phyloP scores from a whole-genome alignment of 31 red algal genomes.

The Odonthalia washingtoniensis region DNA sequence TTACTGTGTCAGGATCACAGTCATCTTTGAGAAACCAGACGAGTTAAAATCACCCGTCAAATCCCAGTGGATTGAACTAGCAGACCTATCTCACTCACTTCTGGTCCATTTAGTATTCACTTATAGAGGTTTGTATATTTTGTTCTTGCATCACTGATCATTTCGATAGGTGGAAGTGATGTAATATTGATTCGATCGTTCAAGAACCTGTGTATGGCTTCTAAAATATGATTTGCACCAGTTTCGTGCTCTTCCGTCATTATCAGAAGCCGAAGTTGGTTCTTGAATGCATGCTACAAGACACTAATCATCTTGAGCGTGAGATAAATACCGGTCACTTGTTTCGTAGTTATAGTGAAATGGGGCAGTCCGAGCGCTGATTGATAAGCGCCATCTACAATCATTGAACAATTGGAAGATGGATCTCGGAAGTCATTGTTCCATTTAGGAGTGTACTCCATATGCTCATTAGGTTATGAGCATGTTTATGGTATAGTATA shows the following conservation, averaged over 20 bases:
- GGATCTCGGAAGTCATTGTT: not conserved
- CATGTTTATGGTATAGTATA: not conserved
- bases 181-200: not conserved
- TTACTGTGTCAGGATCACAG: too few relatives aligned
- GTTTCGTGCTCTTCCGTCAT: slow-evolving; percentile 6
- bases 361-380: slow-evolving; percentile 3
- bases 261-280: not conserved
- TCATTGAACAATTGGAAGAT: not conserved
- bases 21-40: too few relatives aligned
- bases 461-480: not conserved
- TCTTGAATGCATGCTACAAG: not conserved
- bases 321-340: not conserved
- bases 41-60: too few relatives aligned
- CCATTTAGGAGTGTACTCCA: not conserved
- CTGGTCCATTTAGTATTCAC: too few relatives aligned
- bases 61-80: too few relatives aligned
- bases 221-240: slow-evolving; percentile 27
- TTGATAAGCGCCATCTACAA: slow-evolving; percentile 30
- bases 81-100: too few relatives aligned
- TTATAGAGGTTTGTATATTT: too few relatives aligned
- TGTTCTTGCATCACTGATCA: too few relatives aligned
- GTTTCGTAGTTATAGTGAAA: slow-evolving; percentile 5
- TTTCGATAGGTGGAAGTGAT: not conserved
- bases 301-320: slow-evolving; percentile 19
- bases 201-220: slow-evolving; percentile 16